phyloP scores from a whole-genome alignment of 768 basidiomycete genomes.

The Termitomyces sp. region DNA sequence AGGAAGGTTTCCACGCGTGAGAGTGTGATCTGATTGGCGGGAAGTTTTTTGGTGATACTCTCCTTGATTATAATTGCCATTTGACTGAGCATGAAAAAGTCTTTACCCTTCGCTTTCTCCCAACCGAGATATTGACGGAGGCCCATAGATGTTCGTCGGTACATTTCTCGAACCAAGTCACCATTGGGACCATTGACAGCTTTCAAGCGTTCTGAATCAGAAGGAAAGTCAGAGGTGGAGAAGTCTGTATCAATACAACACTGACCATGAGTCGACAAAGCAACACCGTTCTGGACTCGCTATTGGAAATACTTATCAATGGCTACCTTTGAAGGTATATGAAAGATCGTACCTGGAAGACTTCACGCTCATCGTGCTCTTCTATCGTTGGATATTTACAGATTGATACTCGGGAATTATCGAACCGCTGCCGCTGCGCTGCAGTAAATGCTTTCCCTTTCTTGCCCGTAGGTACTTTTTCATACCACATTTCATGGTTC shows the following conservation, averaged over 20 bases:
- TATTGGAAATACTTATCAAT: conserved; percentile 13
- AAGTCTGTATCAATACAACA: not conserved
- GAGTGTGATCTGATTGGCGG: conserved; percentile 15
- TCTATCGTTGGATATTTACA: conserved; percentile 45
- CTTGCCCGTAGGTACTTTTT: conserved; percentile 10
- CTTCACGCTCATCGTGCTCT: conserved; percentile 55
- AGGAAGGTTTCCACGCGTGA: conserved; percentile 21
- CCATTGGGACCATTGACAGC: conserved; percentile 44
- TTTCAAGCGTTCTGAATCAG: conserved; percentile 38
- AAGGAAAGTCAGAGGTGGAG: not conserved
- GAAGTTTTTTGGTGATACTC: not conserved
- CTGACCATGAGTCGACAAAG: conserved; percentile 43
- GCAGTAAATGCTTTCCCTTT: conserved; percentile 16
- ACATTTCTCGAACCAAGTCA: conserved; percentile 33
- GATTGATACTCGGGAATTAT: conserved; percentile 41
- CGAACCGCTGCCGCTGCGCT: conserved; percentile 26
- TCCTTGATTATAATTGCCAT: conserved; percentile 21
- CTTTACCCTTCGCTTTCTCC: conserved; percentile 37
- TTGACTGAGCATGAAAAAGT: conserved; percentile 40
- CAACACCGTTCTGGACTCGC: conserved; percentile 48
- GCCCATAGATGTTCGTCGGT: conserved; percentile 26
- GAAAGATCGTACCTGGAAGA: conserved; percentile 43
- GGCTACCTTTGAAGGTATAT: not conserved
- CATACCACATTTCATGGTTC: conserved; percentile 20
- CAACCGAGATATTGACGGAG: conserved; percentile 32